phyloP scores from a whole-genome alignment of 768 basidiomycete species.

The Trametes punicea region DNA sequence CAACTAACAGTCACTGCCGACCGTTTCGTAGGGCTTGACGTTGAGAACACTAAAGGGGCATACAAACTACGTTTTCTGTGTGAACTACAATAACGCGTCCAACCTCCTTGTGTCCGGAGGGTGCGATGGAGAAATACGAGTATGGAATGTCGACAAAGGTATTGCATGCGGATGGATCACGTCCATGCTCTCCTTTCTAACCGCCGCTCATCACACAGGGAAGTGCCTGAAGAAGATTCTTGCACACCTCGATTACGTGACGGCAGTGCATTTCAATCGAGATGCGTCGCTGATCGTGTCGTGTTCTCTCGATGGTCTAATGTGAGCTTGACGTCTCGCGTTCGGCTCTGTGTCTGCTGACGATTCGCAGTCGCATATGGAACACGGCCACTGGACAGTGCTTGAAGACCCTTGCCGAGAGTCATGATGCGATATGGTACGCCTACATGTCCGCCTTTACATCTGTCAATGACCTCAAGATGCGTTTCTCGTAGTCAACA shows the following conservation, averaged over 20 bases:
- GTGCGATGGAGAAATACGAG: conserved; percentile 87
- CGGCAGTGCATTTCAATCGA: conserved; percentile 89
- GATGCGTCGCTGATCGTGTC: conserved; percentile 92
- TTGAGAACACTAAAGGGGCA: conserved; percentile 80
- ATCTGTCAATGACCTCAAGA: background rate
- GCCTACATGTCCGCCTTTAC: conserved; percentile 21
- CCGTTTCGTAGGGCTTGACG: conserved; percentile 53
- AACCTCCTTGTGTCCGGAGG: conserved; percentile 90
- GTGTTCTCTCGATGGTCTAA: conserved; percentile 88
- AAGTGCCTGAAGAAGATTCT: conserved; percentile 83
- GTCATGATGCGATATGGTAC: conserved; percentile 80
- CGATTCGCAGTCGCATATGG: conserved; percentile 81
- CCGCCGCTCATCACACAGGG: conserved; percentile 43
- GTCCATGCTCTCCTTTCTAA: background rate
- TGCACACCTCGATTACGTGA: conserved; percentile 93
- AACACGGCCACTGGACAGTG: conserved; percentile 90
- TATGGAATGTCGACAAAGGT: conserved; percentile 91
- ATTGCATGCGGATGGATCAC: no score
- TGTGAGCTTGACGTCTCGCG: conserved; percentile 61
- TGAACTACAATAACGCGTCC: conserved; percentile 86
- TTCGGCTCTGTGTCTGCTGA: background rate
- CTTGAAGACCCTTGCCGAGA: conserved; percentile 92
- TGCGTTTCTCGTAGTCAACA: conserved; percentile 58
- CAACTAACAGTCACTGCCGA: background rate
- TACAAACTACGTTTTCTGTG: conserved; percentile 84